Conservation (phyloP, 2,329 filamentous ascomycete species). For the Hirsutella thompsonii region DNA sequence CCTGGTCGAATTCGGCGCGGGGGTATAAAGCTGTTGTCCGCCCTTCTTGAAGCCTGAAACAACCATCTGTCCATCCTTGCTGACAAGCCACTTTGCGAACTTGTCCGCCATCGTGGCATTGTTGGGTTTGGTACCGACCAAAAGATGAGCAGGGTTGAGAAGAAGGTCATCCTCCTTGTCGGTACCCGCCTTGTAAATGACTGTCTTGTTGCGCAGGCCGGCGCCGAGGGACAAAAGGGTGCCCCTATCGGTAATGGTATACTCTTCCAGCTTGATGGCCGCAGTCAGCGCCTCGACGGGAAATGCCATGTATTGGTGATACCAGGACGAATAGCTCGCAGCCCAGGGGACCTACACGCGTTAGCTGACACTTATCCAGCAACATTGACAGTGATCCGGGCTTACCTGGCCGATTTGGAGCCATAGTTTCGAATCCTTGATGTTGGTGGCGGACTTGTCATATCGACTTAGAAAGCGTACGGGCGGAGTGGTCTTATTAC, state of each 20-base stretch:
- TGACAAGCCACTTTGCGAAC: constrained; percentile 27
- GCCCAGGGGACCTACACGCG: constrained; percentile 18
- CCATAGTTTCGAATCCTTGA: constrained; percentile 32
- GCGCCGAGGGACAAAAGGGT: constrained; percentile 26
- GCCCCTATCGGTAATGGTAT: constrained; percentile 32
- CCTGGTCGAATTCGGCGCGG: constrained; percentile 13
- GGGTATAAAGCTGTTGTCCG: constrained; percentile 22
- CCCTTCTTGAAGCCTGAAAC: constrained; percentile 23
- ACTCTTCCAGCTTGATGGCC: constrained; percentile 26
- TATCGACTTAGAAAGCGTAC: constrained; percentile 30
- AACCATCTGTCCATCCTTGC: constrained; percentile 21
- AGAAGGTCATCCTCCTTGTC: constrained; percentile 23
- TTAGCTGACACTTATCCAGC: background rate
- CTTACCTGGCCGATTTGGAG: constrained; percentile 27
- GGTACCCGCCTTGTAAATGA: constrained; percentile 21
- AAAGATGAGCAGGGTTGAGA: constrained; percentile 28
- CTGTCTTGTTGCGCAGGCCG: constrained; percentile 17
- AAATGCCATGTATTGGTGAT: constrained; percentile 31
- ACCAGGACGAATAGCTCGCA: constrained; percentile 29
- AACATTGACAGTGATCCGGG: background rate
- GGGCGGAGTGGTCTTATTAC: constrained; percentile 18
- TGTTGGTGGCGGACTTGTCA: constrained; percentile 36
- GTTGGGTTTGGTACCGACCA: constrained; percentile 20
- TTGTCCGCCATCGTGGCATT: constrained; percentile 18
- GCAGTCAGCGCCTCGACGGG: constrained; percentile 30